Evolutionary conservation across 2,329 filamentous ascomycete genomes (phyloP).

Genomic region (Trichoderma atroviride): DNA sequence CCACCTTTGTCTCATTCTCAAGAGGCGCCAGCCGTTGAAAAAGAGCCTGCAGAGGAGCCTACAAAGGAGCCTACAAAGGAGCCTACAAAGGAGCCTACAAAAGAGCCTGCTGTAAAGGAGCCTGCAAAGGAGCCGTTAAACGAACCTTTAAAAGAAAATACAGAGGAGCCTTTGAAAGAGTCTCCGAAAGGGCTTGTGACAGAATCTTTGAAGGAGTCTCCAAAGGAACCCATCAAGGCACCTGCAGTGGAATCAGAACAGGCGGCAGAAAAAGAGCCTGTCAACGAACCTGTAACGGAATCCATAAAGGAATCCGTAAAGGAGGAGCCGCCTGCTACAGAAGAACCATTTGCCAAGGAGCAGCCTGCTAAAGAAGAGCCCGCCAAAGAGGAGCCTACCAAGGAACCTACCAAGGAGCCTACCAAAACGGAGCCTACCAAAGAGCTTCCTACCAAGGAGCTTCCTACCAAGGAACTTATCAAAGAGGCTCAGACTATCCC

Average conservation of each 20-base stretch:
- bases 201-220: background rate
- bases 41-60: background rate
- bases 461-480: background rate
- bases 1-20: background rate
- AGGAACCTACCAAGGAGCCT: background rate
- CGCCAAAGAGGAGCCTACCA: background rate
- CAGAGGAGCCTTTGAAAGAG: background rate
- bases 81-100: background rate
- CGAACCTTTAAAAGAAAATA: background rate
- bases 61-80: background rate
- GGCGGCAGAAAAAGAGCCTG: background rate
- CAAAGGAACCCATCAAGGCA: background rate
- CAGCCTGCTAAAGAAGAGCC: background rate
- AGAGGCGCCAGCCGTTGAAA: slow-evolving; percentile 33
- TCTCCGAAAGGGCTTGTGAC: too few species aligned
- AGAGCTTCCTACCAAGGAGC: background rate
- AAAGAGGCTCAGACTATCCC: background rate
- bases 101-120: background rate
- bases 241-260: background rate
- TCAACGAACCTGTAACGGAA: background rate
- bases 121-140: background rate
- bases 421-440: background rate
- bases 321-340: background rate
- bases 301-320: too few species aligned
- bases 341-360: background rate